phyloP scores from a whole-genome alignment of 2,329 filamentous ascomycete species.

The Xylaria sp. region DNA sequence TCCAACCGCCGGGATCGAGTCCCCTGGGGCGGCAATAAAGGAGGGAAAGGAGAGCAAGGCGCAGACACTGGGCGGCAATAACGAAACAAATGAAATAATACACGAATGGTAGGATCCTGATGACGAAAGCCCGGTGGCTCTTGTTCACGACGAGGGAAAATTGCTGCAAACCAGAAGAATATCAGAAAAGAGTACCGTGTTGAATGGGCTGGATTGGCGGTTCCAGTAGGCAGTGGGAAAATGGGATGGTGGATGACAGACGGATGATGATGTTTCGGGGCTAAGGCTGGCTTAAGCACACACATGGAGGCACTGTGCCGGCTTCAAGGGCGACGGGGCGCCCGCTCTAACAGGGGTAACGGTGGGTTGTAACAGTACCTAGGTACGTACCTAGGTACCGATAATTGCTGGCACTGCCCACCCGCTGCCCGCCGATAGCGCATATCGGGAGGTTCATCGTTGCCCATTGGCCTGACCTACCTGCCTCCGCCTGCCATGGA shows the following conservation, averaged over 20 bases:
- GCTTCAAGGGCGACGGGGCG: neutral
- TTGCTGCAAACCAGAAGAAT: conserved; percentile 28
- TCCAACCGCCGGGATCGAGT: conserved; percentile 31
- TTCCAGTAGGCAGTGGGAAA: conserved; percentile 25
- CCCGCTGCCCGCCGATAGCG: conserved; percentile 14
- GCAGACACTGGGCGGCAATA: conserved; percentile 22
- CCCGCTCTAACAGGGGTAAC: conserved; percentile 12
- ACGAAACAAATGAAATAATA: conserved; percentile 29
- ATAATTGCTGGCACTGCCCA: conserved; percentile 16
- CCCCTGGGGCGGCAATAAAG: conserved; percentile 20
- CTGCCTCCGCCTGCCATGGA: neutral
- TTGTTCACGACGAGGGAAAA: conserved; percentile 16
- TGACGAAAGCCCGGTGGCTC: conserved; percentile 8
- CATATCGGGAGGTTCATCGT: neutral
- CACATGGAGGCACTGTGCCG: conserved; percentile 28
- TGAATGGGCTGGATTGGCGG: conserved; percentile 34
- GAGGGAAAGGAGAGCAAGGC: conserved; percentile 22
- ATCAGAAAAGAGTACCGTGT: conserved; percentile 26
- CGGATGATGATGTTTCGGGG: conserved; percentile 35
- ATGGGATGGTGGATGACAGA: conserved; percentile 37
- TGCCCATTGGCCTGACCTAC: conserved; percentile 22
- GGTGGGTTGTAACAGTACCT: neutral
- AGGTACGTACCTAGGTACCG: too few relatives aligned
- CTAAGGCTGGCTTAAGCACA: conserved; percentile 20
- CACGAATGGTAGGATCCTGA: conserved; percentile 5